Conservation (phyloP, 2,329 filamentous ascomycete genomes). For the Colletotrichum chlorophyti region DNA sequence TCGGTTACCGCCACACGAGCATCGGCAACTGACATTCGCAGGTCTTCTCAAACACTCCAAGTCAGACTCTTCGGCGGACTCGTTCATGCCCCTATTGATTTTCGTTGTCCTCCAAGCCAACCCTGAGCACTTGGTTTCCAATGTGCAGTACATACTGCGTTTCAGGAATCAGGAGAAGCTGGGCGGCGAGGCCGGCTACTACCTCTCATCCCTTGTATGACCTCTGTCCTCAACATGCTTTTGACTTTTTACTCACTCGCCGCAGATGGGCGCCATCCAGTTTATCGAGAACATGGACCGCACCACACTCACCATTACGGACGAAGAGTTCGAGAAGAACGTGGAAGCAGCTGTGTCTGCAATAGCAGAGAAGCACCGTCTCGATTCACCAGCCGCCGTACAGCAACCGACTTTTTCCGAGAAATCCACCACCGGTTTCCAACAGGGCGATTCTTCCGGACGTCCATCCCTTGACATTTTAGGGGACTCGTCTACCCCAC, state of each 20-base stretch:
- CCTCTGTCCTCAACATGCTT: not conserved
- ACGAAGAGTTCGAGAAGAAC: slow-evolving; percentile 93
- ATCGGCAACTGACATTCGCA: slow-evolving; percentile 38
- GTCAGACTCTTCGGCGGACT: slow-evolving; percentile 93
- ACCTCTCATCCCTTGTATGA: slow-evolving; percentile 86
- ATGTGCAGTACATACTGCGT: slow-evolving; percentile 96
- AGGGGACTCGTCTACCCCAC: slow-evolving; percentile 48
- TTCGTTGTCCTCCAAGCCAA: slow-evolving; percentile 95
- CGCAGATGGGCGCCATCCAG: slow-evolving; percentile 84
- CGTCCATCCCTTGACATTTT: slow-evolving; percentile 28
- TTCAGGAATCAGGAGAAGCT: slow-evolving; percentile 98
- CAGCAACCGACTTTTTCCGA: slow-evolving; percentile 51
- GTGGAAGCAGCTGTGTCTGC: slow-evolving; percentile 96
- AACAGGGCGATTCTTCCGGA: slow-evolving; percentile 56
- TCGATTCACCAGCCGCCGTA: slow-evolving; percentile 51
- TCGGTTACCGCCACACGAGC: accelerated
- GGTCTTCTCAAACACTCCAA: slow-evolving; percentile 90
- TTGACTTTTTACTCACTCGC: not conserved
- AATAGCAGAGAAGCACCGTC: slow-evolving; percentile 87
- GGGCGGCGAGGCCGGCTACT: slow-evolving; percentile 96
- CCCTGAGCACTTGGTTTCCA: slow-evolving; percentile 93
- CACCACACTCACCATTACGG: slow-evolving; percentile 89
- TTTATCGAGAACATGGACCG: slow-evolving; percentile 97
- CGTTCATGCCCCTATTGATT: slow-evolving; percentile 93
- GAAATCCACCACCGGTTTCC: slow-evolving; percentile 42